A percentile compares a stretch with the other conserved stretches of the same genome.
Conservation (phyloP, 768 basidiomycete species). For the Suillus variegatus region DNA sequence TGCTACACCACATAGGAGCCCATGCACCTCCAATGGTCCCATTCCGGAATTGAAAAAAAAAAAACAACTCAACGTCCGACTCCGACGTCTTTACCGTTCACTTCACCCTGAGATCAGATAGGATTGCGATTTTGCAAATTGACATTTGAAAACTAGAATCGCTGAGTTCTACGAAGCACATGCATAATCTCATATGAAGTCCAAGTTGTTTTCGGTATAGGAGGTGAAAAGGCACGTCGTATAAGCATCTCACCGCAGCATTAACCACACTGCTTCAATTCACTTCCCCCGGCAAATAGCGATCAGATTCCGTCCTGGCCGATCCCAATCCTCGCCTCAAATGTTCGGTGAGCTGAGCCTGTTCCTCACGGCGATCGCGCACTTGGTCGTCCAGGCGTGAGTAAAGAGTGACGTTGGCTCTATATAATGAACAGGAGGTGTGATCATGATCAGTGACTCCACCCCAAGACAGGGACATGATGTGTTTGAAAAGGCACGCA, state of each 20-base stretch:
- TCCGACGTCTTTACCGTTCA: not conserved
- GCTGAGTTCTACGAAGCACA: not conserved
- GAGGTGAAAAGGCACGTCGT: constrained; percentile 1
- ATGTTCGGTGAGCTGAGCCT: constrained; percentile 21
- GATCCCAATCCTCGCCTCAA: constrained; percentile 17
- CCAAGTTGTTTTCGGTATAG: not conserved
- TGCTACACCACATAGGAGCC: not conserved
- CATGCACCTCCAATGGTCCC: not conserved
- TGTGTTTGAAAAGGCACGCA: constrained; percentile 14
- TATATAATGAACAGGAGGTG: constrained; percentile 8
- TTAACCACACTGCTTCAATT: constrained; percentile 1
- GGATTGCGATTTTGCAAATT: constrained; percentile 1
- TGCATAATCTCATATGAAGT: constrained; percentile 1
- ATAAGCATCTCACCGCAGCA: not conserved
- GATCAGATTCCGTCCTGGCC: constrained; percentile 16
- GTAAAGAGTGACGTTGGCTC: constrained; percentile 23
- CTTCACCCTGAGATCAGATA: not conserved
- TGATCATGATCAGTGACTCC: constrained; percentile 13
- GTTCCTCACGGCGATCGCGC: constrained; percentile 20
- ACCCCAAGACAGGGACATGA: not conserved
- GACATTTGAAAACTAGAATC: constrained; percentile 3
- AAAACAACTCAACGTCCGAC: not conserved
- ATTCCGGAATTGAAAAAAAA: not conserved
- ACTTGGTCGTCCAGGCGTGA: constrained; percentile 22
- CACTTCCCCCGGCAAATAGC: constrained; percentile 7